Percentiles rank a stretch among this genome's conserved stretches.
phyloP scores from a whole-genome alignment of 495 filamentous ascomycete genomes.

The Neurospora sp. region DNA sequence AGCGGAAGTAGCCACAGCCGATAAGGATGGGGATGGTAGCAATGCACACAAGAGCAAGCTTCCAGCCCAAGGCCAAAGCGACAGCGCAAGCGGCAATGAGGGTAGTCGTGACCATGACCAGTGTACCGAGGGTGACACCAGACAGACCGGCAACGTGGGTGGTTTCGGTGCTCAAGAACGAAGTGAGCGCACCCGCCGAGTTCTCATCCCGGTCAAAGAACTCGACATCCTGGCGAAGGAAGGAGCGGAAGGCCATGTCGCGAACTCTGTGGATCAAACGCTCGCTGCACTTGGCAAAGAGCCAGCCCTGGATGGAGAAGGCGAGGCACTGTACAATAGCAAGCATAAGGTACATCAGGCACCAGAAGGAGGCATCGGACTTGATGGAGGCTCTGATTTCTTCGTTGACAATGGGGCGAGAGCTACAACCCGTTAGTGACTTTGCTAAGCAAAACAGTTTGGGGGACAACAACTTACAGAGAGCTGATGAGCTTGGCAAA shows the following conservation, averaged over 20 bases:
- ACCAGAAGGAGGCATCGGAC: conserved; percentile 76
- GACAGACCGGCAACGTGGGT: conserved; percentile 77
- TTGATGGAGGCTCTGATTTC: conserved; percentile 37
- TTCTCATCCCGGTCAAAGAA: conserved; percentile 83
- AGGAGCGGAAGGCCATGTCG: conserved; percentile 68
- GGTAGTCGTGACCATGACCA: conserved; percentile 66
- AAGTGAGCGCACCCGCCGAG: conserved; percentile 71
- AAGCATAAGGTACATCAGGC: conserved; percentile 89
- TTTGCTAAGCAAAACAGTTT: neutral
- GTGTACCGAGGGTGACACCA: conserved; percentile 69
- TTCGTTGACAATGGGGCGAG: conserved; percentile 23
- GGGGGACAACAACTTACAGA: conserved; percentile 21
- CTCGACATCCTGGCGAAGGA: conserved; percentile 82
- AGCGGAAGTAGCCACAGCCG: conserved; percentile 77
- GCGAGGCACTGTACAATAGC: conserved; percentile 66
- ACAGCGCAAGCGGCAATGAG: conserved; percentile 58
- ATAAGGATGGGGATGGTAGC: conserved; percentile 71
- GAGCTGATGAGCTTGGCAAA: conserved; percentile 76
- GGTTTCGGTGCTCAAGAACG: conserved; percentile 77
- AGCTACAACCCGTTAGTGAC: conserved; percentile 18
- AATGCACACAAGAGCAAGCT: conserved; percentile 78
- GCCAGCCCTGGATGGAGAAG: conserved; percentile 54
- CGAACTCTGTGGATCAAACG: conserved; percentile 73
- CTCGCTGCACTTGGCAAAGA: conserved; percentile 71
- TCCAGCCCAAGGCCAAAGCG: conserved; percentile 69